phyloP scores from a whole-genome alignment of 495 filamentous ascomycete genomes.

The Aspergillus indologenus region DNA sequence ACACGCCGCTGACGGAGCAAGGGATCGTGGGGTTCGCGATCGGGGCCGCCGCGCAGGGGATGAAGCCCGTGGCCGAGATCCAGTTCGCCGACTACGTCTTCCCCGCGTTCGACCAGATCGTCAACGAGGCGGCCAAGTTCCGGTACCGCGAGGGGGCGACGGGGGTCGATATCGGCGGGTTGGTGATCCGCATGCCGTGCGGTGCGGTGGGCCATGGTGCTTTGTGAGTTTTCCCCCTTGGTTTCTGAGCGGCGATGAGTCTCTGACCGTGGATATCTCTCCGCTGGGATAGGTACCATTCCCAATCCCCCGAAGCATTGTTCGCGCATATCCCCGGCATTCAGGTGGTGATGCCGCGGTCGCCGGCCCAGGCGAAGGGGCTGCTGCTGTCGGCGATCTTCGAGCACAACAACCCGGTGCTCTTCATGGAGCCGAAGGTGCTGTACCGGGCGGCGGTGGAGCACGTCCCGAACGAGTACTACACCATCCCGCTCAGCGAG shows the following conservation, averaged over 20 bases:
- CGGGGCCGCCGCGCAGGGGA: constrained; percentile 83
- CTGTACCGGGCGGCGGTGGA: constrained; percentile 94
- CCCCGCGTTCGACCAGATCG: constrained; percentile 94
- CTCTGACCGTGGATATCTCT: no score
- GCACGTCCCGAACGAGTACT: constrained; percentile 81
- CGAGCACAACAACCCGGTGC: constrained; percentile 78
- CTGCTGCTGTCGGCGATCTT: constrained; percentile 76
- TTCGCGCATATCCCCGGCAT: constrained; percentile 92
- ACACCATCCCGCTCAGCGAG: constrained; percentile 80
- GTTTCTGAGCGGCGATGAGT: background rate
- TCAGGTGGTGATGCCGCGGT: constrained; percentile 84
- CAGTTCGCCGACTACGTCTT: constrained; percentile 98
- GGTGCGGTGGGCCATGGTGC: constrained; percentile 96
- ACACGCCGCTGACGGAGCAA: constrained; percentile 91
- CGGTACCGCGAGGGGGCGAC: constrained; percentile 79
- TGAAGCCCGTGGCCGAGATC: constrained; percentile 92
- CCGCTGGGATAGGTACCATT: constrained; percentile 63
- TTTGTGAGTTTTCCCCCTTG: constrained; percentile 50
- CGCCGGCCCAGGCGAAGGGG: constrained; percentile 89
- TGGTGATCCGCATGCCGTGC: constrained; percentile 92
- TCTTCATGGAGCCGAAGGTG: constrained; percentile 97
- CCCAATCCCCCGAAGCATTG: constrained; percentile 87
- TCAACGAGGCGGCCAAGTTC: constrained; percentile 95
- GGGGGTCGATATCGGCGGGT: constrained; percentile 64
- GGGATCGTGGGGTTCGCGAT: constrained; percentile 94